Evolutionary conservation across 495 filamentous ascomycete genomes (phyloP).

Genomic region (Letharia columbiana): DNA sequence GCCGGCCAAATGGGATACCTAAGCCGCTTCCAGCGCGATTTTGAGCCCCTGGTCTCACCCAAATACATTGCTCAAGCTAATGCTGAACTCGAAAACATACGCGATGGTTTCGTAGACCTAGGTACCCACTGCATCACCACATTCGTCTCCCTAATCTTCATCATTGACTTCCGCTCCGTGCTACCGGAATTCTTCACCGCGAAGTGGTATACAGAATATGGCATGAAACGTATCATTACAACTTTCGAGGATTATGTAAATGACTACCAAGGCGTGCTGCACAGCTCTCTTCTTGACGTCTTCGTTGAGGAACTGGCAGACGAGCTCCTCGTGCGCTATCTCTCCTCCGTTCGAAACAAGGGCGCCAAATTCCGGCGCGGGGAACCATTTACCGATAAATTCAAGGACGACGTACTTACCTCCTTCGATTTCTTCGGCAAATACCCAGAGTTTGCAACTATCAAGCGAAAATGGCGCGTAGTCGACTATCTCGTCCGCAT

Average conservation of each 20-base stretch:
- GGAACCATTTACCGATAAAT: constrained; percentile 79
- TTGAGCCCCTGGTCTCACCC: constrained; percentile 67
- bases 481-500: constrained; percentile 71
- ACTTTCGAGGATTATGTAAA: constrained; percentile 91
- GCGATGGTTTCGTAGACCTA: constrained; percentile 87
- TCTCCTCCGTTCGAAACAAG: constrained; percentile 80
- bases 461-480: constrained; percentile 88
- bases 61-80: constrained; percentile 66
- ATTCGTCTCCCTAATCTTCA: constrained; percentile 78
- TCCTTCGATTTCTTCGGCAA: constrained; percentile 61
- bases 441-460: constrained; percentile 51
- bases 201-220: constrained; percentile 73
- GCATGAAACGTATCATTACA: constrained; percentile 79
- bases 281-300: constrained; percentile 79
- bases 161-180: constrained; percentile 71
- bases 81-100: constrained; percentile 62
- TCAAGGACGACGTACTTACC: constrained; percentile 79
- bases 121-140: constrained; percentile 80
- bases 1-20: constrained; percentile 66
- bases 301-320: constrained; percentile 84
- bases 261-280: constrained; percentile 73
- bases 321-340: constrained; percentile 77
- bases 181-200: constrained; percentile 85
- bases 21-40: constrained; percentile 67
- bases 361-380: constrained; percentile 77